These are phyloP conservation scores for Spatholobus suberectus DNA, from an alignment of 306 rosid species.

Conservation along the genomic window DNA sequence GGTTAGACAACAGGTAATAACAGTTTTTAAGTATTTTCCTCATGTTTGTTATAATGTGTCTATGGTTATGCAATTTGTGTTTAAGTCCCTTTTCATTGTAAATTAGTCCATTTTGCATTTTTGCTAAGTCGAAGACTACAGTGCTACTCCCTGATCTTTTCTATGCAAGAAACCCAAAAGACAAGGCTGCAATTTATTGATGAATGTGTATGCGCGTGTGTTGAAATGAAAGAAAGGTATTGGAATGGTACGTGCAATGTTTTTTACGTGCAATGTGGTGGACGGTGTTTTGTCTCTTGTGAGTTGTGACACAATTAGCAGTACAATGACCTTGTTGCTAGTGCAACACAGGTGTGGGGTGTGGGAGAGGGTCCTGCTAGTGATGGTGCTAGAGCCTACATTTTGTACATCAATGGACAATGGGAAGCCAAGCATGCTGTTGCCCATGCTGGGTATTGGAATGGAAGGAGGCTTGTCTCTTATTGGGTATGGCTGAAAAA, in stretches of 20 bases:
- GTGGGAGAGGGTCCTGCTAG: not conserved
- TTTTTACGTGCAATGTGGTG: not conserved
- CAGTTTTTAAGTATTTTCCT: too few species aligned
- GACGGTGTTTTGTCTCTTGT: not conserved
- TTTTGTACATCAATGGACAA: not conserved
- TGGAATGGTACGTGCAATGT: not conserved
- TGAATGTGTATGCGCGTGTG: not conserved
- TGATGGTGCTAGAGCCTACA: not conserved
- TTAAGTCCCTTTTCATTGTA: not conserved
- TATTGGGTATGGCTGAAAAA: not conserved
- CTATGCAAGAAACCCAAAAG: not conserved
- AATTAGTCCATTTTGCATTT: too few species aligned
- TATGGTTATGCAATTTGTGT: not conserved
- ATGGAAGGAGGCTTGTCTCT: not conserved
- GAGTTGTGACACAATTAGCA: not conserved
- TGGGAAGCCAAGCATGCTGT: not conserved
- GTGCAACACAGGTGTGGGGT: not conserved
- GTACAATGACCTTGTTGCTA: not conserved
- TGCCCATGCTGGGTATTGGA: not conserved
- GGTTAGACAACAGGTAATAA: too few species aligned
- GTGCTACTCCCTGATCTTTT: not conserved
- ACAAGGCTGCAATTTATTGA: not conserved
- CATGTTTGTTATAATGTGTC: not conserved
- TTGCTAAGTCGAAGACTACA: not conserved
- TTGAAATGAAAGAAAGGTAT: slow-evolving; percentile 7